Percentiles rank a stretch among this genome's conserved stretches.
These are phyloP conservation scores for Thymus quinquecostatus DNA, from an alignment of 257 asterid genomes.

Conservation along the genomic window DNA sequence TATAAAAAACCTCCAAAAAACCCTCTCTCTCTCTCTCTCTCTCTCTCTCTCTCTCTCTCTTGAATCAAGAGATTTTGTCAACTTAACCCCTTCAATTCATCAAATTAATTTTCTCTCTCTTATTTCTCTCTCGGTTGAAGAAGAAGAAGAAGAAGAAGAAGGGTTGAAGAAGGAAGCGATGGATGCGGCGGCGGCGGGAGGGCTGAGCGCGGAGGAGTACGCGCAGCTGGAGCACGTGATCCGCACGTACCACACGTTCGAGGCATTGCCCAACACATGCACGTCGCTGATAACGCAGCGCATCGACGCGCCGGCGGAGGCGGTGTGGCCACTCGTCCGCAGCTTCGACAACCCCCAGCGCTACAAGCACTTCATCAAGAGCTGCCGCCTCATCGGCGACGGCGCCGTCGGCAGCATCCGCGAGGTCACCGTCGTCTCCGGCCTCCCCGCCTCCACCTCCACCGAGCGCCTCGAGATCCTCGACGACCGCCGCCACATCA, in stretches of 20 bases:
- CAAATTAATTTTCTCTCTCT: background rate
- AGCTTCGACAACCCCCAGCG: conserved; percentile 74
- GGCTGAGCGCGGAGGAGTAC: conserved; percentile 54
- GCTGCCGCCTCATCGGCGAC: conserved; percentile 61
- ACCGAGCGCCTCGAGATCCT: conserved; percentile 80
- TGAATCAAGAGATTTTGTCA: no score
- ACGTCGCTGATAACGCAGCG: conserved; percentile 64
- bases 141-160: no score
- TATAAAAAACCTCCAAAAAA: conserved; percentile 1
- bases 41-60: background rate
- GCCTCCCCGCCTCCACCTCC: conserved; percentile 85
- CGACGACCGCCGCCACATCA: conserved; percentile 60
- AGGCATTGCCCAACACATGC: conserved; percentile 61
- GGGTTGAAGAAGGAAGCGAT: no score
- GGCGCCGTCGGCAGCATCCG: conserved; percentile 78
- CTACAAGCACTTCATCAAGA: conserved; percentile 89
- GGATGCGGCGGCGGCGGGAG: conserved; percentile 32
- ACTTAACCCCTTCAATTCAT: no score
- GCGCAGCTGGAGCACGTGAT: conserved; percentile 48
- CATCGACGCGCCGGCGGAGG: conserved; percentile 61
- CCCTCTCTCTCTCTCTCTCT: background rate
- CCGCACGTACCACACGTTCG: conserved; percentile 59
- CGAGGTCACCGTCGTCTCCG: conserved; percentile 80
- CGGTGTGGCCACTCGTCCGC: conserved; percentile 78
- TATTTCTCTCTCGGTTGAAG: background rate